A percentile compares a stretch with the other conserved stretches of the same genome.
These are phyloP conservation scores for Prunus yedoensis DNA, from an alignment of 331 rosid species.

Conservation along the genomic window DNA sequence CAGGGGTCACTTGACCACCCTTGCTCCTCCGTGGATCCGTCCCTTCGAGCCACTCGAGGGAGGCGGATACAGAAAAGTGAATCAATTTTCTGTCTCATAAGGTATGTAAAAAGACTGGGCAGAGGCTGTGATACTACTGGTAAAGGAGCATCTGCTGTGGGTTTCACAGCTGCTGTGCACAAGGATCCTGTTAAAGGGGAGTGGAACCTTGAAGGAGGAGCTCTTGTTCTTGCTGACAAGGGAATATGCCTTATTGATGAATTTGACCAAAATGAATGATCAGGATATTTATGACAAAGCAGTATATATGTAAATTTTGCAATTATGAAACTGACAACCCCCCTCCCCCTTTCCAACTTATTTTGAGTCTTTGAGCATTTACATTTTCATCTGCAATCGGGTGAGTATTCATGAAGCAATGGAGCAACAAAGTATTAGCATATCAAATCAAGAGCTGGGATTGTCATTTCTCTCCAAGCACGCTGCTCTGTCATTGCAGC, in stretches of 20 bases:
- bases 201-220: slow-evolving; percentile 98
- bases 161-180: slow-evolving; percentile 97
- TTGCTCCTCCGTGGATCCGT: no score
- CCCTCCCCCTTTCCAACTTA: background rate
- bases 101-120: slow-evolving; percentile 97
- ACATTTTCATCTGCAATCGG: slow-evolving; percentile 29
- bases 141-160: slow-evolving; percentile 97
- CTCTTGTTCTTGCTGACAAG: slow-evolving; percentile 93
- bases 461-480: slow-evolving; percentile 97
- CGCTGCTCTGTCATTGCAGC: slow-evolving; percentile 97
- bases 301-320: background rate
- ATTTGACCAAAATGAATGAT: slow-evolving; percentile 98
- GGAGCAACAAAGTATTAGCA: slow-evolving; percentile 98
- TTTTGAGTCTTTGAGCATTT: background rate
- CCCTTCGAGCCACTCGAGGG: no score
- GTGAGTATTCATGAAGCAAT: slow-evolving; percentile 97
- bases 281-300: slow-evolving; percentile 71
- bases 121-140: slow-evolving; percentile 97
- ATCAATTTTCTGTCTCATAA: slow-evolving; percentile 21
- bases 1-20: no score
- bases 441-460: slow-evolving; percentile 81
- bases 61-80: background rate
- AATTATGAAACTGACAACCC: background rate
- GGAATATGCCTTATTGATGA: slow-evolving; percentile 97
- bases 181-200: slow-evolving; percentile 94